Evolutionary conservation across 495 filamentous ascomycete genomes (phyloP).

Genomic region (Penicillium dipodomyicola): DNA sequence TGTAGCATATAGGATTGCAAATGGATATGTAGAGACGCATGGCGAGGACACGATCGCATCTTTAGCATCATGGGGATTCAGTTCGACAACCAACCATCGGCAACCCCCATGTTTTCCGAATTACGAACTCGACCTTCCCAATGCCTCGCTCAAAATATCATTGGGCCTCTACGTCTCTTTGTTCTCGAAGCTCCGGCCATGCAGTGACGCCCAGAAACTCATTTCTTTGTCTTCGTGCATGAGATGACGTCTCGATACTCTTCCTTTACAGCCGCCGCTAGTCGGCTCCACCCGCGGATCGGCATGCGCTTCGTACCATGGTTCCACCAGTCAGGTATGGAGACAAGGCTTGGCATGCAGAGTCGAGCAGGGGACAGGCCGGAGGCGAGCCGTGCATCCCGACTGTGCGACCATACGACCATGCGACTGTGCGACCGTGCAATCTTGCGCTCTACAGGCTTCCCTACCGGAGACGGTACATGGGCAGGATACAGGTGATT

Average conservation of each 20-base stretch:
- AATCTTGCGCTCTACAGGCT: not conserved
- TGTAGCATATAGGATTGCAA: not conserved
- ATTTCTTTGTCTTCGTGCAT: not conserved
- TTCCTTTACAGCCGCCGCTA: slow-evolving; percentile 4
- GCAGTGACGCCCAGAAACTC: not conserved
- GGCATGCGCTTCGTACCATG: not conserved
- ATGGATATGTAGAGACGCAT: not conserved
- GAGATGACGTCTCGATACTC: slow-evolving; percentile 16
- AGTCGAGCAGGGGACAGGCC: not conserved
- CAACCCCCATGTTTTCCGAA: not conserved
- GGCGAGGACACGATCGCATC: not conserved
- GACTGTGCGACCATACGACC: slow-evolving; percentile 1
- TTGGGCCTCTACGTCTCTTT: not conserved
- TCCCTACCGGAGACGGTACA: not conserved
- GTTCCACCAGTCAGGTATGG: slow-evolving; percentile 4
- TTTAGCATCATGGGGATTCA: not conserved
- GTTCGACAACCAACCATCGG: not conserved
- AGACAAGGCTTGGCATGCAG: slow-evolving; percentile 10
- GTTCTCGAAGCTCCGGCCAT: not conserved
- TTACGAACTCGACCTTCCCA: not conserved
- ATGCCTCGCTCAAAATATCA: not conserved
- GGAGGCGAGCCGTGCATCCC: not conserved
- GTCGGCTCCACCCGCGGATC: slow-evolving; percentile 2
- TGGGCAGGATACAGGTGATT: not conserved
- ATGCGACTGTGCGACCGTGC: not conserved